Conservation (phyloP, 306 rosid species). For the Pachyrhizus erosus region DNA sequence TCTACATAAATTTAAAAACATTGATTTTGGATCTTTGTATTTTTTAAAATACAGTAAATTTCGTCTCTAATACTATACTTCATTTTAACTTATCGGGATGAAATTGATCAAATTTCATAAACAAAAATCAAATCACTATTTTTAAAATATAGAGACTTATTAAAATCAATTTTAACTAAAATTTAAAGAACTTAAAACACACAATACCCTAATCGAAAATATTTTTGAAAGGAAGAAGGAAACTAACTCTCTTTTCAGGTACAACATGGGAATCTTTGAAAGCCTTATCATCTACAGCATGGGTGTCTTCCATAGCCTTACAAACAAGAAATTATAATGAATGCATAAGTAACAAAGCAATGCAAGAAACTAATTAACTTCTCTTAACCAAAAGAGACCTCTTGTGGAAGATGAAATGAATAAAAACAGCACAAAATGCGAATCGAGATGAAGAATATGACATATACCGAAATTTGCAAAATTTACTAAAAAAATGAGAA, state of each 20-base stretch:
- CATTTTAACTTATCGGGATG: not conserved
- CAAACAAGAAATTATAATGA: too few species aligned
- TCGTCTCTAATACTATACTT: too few species aligned
- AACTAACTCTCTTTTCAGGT: not conserved
- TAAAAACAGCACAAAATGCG: not conserved
- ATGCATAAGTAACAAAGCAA: not conserved
- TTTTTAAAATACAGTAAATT: too few species aligned
- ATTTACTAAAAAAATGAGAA: not conserved
- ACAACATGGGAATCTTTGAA: not conserved
- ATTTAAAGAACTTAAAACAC: not conserved
- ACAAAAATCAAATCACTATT: too few species aligned
- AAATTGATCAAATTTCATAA: not conserved
- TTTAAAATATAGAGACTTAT: not conserved
- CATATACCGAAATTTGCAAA: not conserved
- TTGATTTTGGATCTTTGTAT: too few species aligned
- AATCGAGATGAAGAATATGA: not conserved
- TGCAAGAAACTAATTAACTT: not conserved
- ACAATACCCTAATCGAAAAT: not conserved
- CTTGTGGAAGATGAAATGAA: not conserved
- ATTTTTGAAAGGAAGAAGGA: not conserved
- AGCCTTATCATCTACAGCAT: too few species aligned
- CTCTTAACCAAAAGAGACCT: too few species aligned
- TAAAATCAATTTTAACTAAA: not conserved
- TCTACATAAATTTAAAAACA: too few species aligned
- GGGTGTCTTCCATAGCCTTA: not conserved